These are phyloP conservation scores for Fragaria iinumae DNA, from an alignment of 306 rosid genomes.

Conservation along the genomic window DNA sequence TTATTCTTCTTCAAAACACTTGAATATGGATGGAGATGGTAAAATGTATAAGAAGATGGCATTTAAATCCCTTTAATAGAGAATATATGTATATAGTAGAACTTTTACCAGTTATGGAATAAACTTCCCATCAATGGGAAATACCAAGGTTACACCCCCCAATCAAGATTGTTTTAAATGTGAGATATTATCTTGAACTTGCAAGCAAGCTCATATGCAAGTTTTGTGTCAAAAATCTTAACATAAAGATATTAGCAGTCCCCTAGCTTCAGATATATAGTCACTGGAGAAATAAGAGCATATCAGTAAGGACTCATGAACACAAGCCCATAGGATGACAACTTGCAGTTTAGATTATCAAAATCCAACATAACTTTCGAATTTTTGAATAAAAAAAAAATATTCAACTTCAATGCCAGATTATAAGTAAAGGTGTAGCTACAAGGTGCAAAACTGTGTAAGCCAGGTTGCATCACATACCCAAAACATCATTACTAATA, in stretches of 20 bases:
- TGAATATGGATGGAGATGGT: background rate
- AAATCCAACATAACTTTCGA: background rate
- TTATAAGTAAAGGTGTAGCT: background rate
- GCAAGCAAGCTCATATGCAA: background rate
- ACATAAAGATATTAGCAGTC: background rate
- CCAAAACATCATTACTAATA: conserved; percentile 3
- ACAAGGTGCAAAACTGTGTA: background rate
- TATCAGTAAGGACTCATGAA: background rate
- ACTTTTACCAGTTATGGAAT: background rate
- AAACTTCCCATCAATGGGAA: background rate
- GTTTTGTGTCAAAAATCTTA: background rate
- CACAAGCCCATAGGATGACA: background rate
- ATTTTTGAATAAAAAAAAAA: background rate
- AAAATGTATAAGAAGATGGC: background rate
- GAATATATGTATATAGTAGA: background rate
- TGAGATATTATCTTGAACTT: no score
- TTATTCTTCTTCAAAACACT: background rate
- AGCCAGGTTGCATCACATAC: background rate
- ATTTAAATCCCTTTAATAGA: background rate
- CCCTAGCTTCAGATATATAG: no score
- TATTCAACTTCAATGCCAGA: background rate
- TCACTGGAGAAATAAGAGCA: background rate
- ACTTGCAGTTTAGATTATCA: background rate
- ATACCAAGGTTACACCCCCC: background rate
- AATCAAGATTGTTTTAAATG: background rate